A percentile compares a stretch with the other conserved stretches of the same genome.
phyloP scores from a whole-genome alignment of 495 filamentous ascomycete genomes.

The Daldinia bambusicola region DNA sequence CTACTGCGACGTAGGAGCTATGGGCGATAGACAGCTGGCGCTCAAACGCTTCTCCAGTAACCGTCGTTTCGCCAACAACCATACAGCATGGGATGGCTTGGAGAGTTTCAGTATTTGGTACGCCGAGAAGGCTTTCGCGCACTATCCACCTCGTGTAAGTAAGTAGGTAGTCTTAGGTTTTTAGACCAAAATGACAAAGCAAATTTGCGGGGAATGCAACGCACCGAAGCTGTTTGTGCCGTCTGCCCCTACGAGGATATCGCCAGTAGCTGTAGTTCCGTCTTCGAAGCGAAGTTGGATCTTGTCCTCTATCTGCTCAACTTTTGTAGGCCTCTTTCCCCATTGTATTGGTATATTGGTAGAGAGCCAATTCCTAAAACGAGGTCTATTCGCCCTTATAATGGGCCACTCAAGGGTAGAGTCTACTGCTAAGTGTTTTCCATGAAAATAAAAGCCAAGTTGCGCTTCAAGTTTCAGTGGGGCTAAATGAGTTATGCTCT shows the following conservation, averaged over 20 bases:
- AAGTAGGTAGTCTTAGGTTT: background rate
- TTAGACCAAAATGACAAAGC: background rate
- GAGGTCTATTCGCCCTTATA: conserved; percentile 58
- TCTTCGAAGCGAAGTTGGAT: conserved; percentile 77
- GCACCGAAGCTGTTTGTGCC: conserved; percentile 53
- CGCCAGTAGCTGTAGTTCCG: conserved; percentile 63
- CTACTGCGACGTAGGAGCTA: conserved; percentile 30
- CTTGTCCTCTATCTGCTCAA: conserved; percentile 55
- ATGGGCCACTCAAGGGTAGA: conserved; percentile 50
- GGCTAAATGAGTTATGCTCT: conserved; percentile 55
- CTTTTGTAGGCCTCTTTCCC: conserved; percentile 43
- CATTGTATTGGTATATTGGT: conserved; percentile 49
- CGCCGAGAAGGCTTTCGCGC: conserved; percentile 44
- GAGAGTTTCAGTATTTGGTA: conserved; percentile 42
- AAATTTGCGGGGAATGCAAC: background rate
- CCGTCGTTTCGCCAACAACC: conserved; percentile 38
- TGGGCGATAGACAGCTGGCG: conserved; percentile 47
- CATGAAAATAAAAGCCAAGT: conserved; percentile 46
- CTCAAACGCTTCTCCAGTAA: conserved; percentile 42
- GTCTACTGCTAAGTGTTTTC: conserved; percentile 28
- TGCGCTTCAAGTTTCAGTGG: conserved; percentile 62
- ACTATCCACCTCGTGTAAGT: conserved; percentile 33
- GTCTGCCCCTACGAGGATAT: conserved; percentile 61
- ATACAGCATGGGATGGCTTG: conserved; percentile 25
- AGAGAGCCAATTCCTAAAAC: conserved; percentile 49